A percentile compares a stretch with the other conserved stretches of the same genome.
Evolutionary conservation across 1,139 yeast species (phyloP).

Genomic region (Taphrina wiesneri): DNA sequence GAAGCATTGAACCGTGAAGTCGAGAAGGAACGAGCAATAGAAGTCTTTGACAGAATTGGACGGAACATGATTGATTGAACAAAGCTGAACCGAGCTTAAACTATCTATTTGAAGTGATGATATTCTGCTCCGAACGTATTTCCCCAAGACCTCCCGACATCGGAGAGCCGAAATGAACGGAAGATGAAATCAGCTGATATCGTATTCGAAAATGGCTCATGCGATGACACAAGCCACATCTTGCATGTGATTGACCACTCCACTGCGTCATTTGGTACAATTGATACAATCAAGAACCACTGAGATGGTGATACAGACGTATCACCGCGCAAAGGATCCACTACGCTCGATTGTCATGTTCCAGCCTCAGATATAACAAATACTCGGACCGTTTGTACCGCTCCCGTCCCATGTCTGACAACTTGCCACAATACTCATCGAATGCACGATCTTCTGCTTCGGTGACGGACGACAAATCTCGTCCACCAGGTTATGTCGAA

Average conservation of each 20-base stretch:
- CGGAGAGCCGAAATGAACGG: conserved; percentile 9
- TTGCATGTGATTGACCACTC: neutral
- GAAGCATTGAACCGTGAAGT: conserved; percentile 32
- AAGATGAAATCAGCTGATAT: neutral
- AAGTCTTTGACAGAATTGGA: conserved; percentile 19
- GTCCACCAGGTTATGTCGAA: conserved; percentile 11
- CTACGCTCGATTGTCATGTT: neutral
- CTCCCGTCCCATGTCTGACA: conserved; percentile 8
- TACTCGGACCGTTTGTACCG: neutral
- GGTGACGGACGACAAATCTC: conserved; percentile 6
- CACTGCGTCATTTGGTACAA: neutral
- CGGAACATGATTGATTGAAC: conserved; percentile 16
- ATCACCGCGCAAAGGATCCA: too few relatives aligned
- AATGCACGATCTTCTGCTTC: neutral
- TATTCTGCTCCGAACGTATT: neutral
- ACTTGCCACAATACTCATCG: conserved; percentile 6
- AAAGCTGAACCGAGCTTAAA: neutral
- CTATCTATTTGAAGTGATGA: neutral
- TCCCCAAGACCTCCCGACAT: neutral
- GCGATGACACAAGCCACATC: neutral
- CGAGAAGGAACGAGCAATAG: conserved; percentile 32
- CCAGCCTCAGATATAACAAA: neutral
- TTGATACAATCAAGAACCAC: too few relatives aligned
- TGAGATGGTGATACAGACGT: too few relatives aligned
- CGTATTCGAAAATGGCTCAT: neutral